Percentiles rank a stretch among this genome's conserved stretches.
Evolutionary conservation across 257 asterid genomes (phyloP).

Genomic region (Thymus quinquecostatus): DNA sequence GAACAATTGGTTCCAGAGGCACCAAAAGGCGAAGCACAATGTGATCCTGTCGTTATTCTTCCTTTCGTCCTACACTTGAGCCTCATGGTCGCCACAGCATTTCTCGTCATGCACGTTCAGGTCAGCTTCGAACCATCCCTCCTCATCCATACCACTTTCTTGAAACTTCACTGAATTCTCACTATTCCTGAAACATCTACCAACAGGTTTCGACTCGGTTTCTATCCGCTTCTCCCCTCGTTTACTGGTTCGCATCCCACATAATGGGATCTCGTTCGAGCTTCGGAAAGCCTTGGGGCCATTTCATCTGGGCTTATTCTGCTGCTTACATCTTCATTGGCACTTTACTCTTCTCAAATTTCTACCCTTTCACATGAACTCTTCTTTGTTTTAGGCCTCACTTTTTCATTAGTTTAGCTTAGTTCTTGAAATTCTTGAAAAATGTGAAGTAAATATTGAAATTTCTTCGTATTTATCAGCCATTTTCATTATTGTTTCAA

Average conservation of each 20-base stretch:
- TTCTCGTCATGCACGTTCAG: constrained; percentile 93
- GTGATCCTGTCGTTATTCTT: constrained; percentile 58
- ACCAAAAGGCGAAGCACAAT: constrained; percentile 35
- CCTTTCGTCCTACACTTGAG: constrained; percentile 80
- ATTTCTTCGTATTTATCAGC: background rate
- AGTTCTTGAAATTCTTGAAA: no score
- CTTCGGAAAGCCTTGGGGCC: constrained; percentile 65
- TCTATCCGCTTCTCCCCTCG: constrained; percentile 79
- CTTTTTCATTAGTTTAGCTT: no score
- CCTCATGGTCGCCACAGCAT: constrained; percentile 83
- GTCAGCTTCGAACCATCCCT: constrained; percentile 40
- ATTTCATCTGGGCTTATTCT: constrained; percentile 75
- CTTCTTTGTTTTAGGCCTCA: no score
- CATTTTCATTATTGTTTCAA: constrained; percentile 8
- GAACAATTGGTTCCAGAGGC: constrained; percentile 29
- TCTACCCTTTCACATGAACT: constrained; percentile 95
- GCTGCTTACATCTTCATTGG: constrained; percentile 79
- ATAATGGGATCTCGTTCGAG: constrained; percentile 44
- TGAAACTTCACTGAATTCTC: background rate
- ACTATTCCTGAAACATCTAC: background rate
- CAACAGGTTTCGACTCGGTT: constrained; percentile 90
- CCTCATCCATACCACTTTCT: background rate
- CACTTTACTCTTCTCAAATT: constrained; percentile 84
- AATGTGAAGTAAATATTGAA: no score
- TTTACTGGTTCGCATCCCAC: constrained; percentile 85